Evolutionary conservation across 768 basidiomycete species (phyloP).

Genomic region (Suillus hirtellus): DNA sequence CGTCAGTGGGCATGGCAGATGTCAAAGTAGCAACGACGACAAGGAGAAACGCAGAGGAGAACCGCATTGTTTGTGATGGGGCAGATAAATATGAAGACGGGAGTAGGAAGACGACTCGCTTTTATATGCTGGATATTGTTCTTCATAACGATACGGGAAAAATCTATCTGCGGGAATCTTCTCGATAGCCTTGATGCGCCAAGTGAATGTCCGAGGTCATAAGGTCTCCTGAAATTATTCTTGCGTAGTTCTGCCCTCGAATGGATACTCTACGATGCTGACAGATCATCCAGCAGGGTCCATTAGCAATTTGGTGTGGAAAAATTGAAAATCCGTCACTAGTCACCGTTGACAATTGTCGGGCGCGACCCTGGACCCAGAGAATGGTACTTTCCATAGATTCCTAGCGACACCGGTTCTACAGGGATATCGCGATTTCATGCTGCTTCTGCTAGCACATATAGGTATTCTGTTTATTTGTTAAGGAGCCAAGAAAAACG

Average conservation of each 20-base stretch:
- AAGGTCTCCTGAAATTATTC: not conserved
- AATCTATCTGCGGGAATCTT: not conserved
- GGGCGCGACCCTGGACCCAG: too few species aligned
- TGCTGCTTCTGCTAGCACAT: too few species aligned
- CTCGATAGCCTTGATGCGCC: not conserved
- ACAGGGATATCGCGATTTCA: too few species aligned
- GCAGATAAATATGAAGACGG: not conserved
- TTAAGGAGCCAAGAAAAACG: too few species aligned
- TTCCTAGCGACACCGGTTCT: too few species aligned
- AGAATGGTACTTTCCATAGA: not conserved
- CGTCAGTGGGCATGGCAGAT: not conserved
- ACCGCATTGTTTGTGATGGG: not conserved
- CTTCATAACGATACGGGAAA: not conserved
- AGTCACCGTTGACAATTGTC: too few species aligned
- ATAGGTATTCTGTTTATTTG: too few species aligned
- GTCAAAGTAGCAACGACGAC: not conserved
- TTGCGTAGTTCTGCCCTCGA: too few species aligned
- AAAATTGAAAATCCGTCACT: not conserved
- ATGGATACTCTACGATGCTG: too few species aligned
- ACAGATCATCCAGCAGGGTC: too few species aligned
- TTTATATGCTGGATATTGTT: not conserved
- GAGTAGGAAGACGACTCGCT: not conserved
- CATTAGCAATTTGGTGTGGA: not conserved
- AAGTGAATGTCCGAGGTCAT: not conserved
- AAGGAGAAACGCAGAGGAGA: not conserved